These are phyloP conservation scores for Alternaria brassicicola DNA, from an alignment of 2,329 filamentous ascomycete genomes.

Conservation along the genomic window DNA sequence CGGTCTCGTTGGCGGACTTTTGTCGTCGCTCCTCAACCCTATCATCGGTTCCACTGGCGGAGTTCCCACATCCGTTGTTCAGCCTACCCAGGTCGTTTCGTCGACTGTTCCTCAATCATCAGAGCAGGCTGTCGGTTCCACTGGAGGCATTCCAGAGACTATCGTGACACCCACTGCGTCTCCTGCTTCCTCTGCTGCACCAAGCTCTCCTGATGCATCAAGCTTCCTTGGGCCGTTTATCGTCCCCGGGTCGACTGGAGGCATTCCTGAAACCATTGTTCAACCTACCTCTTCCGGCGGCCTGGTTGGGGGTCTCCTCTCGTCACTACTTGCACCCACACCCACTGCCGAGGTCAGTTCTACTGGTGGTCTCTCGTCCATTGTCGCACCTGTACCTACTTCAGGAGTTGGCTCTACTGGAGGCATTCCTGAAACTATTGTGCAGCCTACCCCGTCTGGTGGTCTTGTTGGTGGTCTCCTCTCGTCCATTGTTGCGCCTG, in stretches of 20 bases:
- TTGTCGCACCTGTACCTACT: constrained; percentile 17
- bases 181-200: constrained; percentile 10
- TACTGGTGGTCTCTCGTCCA: too few relatives aligned
- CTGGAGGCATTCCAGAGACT: constrained; percentile 23
- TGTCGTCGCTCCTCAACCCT: constrained; percentile 20
- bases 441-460: constrained; percentile 9
- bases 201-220: constrained; percentile 18
- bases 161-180: constrained; percentile 25
- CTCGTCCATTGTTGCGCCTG: constrained; percentile 16
- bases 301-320: constrained; percentile 20
- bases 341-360: constrained; percentile 23
- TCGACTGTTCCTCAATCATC: constrained; percentile 13
- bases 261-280: constrained; percentile 15
- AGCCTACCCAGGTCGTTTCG: constrained; percentile 20
- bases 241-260: constrained; percentile 30
- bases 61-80: constrained; percentile 25
- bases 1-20: constrained; percentile 7
- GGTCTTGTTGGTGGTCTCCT: constrained; percentile 17
- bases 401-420: constrained; percentile 16
- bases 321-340: constrained; percentile 20
- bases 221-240: constrained; percentile 34
- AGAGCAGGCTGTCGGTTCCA: constrained; percentile 17
- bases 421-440: constrained; percentile 17
- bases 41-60: constrained; percentile 30
- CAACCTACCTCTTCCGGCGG: constrained; percentile 21